Base-by-base conservation (phyloP, 2,329 filamentous ascomycete species). In the Uncinocarpus reesii region DNA sequence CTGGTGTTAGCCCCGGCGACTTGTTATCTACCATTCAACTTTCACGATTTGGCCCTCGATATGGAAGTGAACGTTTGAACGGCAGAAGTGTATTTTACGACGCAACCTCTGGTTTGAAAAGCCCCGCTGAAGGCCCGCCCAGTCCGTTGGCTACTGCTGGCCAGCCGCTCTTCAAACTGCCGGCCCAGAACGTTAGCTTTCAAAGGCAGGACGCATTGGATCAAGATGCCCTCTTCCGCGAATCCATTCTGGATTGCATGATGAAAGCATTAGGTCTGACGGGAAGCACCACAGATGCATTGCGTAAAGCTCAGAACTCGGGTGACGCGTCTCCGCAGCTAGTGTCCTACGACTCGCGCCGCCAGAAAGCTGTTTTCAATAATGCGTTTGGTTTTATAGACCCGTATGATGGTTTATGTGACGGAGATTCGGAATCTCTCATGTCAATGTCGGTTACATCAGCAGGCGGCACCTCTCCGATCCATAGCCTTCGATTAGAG, bases 341-440 rank as follows among this genome's bases (percentile, higher is more conserved):
- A 4, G 76, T 89, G 0, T 93, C 88, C 0, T 86, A 86, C 53
- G 92, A 98, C 61, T 81, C 85, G 37, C 80, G 78, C 55, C 78
- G 84, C 20, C 82, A 90, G 52, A 94, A 86, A 58, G 81, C 84
- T 0, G 73, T 86, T 0, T 89, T 92, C 59, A 82, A 74, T 53
- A 92, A 95, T 63, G 87, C 90, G 0, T 93, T 98, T 68, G 88
- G 87, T 0, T 86, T 89, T 58, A 93, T 95, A 60, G 86, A 90
- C 41, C 80, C 86, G 0, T 87, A 87, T 49, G 88, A 93, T 48
- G 77, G 74, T 1, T 65, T 62, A 3, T 74, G 67, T 3, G 89
- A 95, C 62, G 87, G 83, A 0, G 92, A 98, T 48, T 81, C 84
- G 0, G 92, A 96, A 54, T 95, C 90, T 0, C 71, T 90, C 57